phyloP scores from a whole-genome alignment of 1,284 basidiomycete species.

The Boletellus deceptivus region DNA sequence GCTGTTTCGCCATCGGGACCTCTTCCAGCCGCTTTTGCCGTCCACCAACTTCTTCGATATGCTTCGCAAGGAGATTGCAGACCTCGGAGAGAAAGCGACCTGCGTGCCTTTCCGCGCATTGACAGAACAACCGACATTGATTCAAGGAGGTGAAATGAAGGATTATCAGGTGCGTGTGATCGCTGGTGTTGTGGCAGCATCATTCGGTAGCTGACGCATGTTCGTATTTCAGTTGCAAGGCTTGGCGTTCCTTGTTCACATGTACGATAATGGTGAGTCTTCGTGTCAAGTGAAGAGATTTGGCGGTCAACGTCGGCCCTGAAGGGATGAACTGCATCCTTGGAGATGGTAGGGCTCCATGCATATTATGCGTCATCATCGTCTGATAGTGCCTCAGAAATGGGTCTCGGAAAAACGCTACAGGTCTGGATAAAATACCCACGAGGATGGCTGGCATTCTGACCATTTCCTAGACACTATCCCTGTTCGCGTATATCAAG shows the following conservation, averaged over 20 bases:
- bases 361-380: background rate
- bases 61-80: slow-evolving; percentile 25
- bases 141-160: slow-evolving; percentile 52
- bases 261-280: slow-evolving; percentile 54
- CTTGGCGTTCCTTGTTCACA: slow-evolving; percentile 51
- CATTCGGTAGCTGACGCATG: slow-evolving; percentile 2
- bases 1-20: slow-evolving; percentile 38
- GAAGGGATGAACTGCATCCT: slow-evolving; percentile 59
- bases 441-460: background rate
- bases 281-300: background rate
- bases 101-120: slow-evolving; percentile 40
- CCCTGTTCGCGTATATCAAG: slow-evolving; percentile 55
- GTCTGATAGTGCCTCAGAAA: slow-evolving; percentile 35
- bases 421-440: slow-evolving; percentile 38
- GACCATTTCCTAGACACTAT: slow-evolving; percentile 44
- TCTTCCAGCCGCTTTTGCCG: slow-evolving; percentile 45
- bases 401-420: slow-evolving; percentile 66
- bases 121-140: slow-evolving; percentile 44
- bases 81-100: slow-evolving; percentile 19
- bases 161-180: slow-evolving; percentile 50
- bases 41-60: slow-evolving; percentile 35
- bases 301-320: background rate
- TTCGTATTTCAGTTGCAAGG: slow-evolving; percentile 42
- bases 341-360: slow-evolving; percentile 48
- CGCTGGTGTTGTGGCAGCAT: background rate